These are phyloP conservation scores for Colletotrichum brevisporum DNA, from an alignment of 2,329 filamentous ascomycete species.

Conservation along the genomic window DNA sequence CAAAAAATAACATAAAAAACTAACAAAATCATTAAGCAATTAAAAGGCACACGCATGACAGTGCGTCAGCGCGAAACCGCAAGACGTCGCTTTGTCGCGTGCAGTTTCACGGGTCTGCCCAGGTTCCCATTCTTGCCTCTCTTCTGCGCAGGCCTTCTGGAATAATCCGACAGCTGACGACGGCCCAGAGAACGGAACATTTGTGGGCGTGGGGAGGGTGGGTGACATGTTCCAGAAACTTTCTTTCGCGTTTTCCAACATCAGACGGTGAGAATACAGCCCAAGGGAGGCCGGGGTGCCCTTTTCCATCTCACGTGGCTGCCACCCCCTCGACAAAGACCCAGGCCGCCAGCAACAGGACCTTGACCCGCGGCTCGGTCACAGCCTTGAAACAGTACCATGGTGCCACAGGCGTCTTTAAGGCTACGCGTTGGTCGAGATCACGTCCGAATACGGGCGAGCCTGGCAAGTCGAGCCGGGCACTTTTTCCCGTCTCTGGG, in stretches of 20 bases:
- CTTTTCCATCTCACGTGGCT: neutral
- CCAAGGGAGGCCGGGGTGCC: neutral
- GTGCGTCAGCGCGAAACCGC: neutral
- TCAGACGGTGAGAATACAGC: neutral
- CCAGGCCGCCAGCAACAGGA: neutral
- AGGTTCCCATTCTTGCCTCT: neutral
- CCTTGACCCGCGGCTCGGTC: neutral
- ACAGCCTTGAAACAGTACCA: neutral
- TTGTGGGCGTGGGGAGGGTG: no score
- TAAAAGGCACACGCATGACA: neutral
- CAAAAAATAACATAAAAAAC: no score
- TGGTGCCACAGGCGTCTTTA: neutral
- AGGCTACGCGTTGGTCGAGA: neutral
- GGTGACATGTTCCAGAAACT: neutral
- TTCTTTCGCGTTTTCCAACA: neutral
- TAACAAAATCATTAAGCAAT: neutral
- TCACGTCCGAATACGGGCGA: neutral
- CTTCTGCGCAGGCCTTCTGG: neutral
- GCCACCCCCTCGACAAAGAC: neutral
- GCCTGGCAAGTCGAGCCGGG: neutral
- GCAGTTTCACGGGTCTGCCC: neutral
- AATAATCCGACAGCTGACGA: neutral
- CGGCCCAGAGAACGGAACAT: no score
- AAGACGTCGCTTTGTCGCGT: neutral
- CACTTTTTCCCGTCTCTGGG: neutral